These are phyloP conservation scores for Tricholoma terreum DNA, from an alignment of 768 basidiomycete genomes.

Conservation along the genomic window DNA sequence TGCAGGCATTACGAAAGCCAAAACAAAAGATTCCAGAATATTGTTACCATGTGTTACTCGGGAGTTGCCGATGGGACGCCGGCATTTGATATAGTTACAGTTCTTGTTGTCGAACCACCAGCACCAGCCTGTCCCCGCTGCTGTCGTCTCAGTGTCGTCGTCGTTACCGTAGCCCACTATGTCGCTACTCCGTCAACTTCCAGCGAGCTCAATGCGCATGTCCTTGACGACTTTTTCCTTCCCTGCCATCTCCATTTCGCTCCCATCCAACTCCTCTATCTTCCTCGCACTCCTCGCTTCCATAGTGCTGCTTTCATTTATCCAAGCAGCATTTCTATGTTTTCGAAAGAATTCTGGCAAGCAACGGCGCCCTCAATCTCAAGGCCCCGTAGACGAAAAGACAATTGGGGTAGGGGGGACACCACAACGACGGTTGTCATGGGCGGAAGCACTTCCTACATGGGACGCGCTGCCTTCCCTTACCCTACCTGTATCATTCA, in stretches of 20 bases:
- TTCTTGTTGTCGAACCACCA: slow-evolving; percentile 17
- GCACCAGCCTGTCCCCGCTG: slow-evolving; percentile 20
- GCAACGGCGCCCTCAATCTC: slow-evolving; percentile 8
- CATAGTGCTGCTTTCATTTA: slow-evolving; percentile 22
- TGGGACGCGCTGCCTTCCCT: slow-evolving; percentile 24
- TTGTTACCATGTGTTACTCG: not conserved
- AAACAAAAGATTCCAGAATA: too few relatives aligned
- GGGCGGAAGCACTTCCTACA: slow-evolving; percentile 21
- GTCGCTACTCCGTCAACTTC: slow-evolving; percentile 23
- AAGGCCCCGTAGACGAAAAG: slow-evolving; percentile 15
- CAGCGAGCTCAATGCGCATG: slow-evolving; percentile 17
- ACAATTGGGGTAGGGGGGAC: slow-evolving; percentile 6
- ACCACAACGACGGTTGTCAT: slow-evolving; percentile 16
- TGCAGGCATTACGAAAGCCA: too few relatives aligned
- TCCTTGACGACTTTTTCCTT: slow-evolving; percentile 11
- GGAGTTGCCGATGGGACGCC: slow-evolving; percentile 13
- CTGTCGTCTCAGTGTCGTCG: slow-evolving; percentile 12
- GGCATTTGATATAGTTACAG: slow-evolving; percentile 11
- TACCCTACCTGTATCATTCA: slow-evolving; percentile 25
- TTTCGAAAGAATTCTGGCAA: slow-evolving; percentile 11
- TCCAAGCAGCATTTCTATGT: slow-evolving; percentile 18
- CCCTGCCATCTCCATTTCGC: slow-evolving; percentile 13
- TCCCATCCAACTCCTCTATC: slow-evolving; percentile 24
- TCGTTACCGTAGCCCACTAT: slow-evolving; percentile 17
- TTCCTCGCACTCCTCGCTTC: slow-evolving; percentile 26